phyloP scores from a whole-genome alignment of 768 basidiomycete genomes.

The Hydnomerulius pinastri region DNA sequence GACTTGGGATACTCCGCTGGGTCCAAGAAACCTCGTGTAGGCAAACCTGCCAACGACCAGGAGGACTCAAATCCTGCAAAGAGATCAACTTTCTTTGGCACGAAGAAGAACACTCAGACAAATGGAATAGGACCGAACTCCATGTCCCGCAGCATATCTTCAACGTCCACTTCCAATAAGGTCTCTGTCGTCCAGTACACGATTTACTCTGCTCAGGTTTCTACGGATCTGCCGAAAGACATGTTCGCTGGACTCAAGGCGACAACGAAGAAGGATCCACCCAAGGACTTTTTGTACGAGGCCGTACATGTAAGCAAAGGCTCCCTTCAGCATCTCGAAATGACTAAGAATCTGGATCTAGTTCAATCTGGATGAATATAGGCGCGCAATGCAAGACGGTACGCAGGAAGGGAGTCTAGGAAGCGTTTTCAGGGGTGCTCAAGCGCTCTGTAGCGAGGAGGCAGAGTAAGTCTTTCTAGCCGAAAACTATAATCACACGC shows the following conservation, averaged over 20 bases:
- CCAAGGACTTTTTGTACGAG: slow-evolving; percentile 67
- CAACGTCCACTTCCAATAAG: background rate
- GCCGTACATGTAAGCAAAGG: slow-evolving; percentile 70
- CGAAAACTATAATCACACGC: background rate
- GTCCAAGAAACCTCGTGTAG: slow-evolving; percentile 49
- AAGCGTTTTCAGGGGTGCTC: slow-evolving; percentile 61
- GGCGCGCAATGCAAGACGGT: slow-evolving; percentile 66
- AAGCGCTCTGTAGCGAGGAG: slow-evolving; percentile 78
- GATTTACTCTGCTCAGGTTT: slow-evolving; percentile 37
- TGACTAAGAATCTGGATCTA: slow-evolving; percentile 21
- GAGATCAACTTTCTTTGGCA: slow-evolving; percentile 5
- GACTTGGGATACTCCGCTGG: slow-evolving; percentile 70
- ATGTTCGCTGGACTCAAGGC: slow-evolving; percentile 68
- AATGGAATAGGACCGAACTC: background rate
- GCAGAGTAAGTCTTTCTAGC: slow-evolving; percentile 53
- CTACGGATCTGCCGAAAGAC: slow-evolving; percentile 59
- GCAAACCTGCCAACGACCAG: slow-evolving; percentile 12
- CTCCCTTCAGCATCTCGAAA: background rate
- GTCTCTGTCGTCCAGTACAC: slow-evolving; percentile 2
- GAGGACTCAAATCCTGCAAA: slow-evolving; percentile 1
- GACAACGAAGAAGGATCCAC: slow-evolving; percentile 91
- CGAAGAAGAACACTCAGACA: background rate
- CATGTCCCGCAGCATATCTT: background rate
- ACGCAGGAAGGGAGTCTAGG: slow-evolving; percentile 56
- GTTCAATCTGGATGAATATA: slow-evolving; percentile 78